A percentile compares a stretch with the other conserved stretches of the same genome.
phyloP scores from a whole-genome alignment of 192 early-diverging fungal species.

The Gamsiella multidivaricata region DNA sequence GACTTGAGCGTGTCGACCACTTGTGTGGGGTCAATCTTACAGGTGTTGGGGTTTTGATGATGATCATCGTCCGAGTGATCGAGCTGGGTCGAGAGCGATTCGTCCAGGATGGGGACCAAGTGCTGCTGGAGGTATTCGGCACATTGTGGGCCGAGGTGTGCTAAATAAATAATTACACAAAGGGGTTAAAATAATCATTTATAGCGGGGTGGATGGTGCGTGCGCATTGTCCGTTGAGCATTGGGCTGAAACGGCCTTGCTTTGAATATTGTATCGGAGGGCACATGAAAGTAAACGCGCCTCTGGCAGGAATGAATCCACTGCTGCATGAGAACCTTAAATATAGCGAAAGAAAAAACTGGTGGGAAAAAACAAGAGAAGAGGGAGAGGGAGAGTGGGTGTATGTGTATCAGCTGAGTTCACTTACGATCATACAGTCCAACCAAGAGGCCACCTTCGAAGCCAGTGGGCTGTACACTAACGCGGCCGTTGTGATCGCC shows the following conservation, averaged over 20 bases:
- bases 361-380: not conserved
- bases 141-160: constrained; percentile 49
- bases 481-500: constrained; percentile 43
- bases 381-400: not conserved
- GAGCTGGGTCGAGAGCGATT: constrained; percentile 45
- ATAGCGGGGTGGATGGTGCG: not conserved
- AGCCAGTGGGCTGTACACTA: constrained; percentile 44
- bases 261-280: not conserved
- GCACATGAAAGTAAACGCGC: too few relatives aligned
- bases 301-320: too few relatives aligned
- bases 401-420: too few relatives aligned
- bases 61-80: constrained; percentile 42
- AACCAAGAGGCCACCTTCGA: constrained; percentile 47
- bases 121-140: constrained; percentile 50
- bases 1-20: constrained; percentile 51
- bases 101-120: constrained; percentile 42
- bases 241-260: not conserved
- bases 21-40: constrained; percentile 46
- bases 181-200: not conserved
- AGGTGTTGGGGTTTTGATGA: constrained; percentile 17
- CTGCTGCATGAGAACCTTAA: too few relatives aligned
- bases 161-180: constrained; percentile 18
- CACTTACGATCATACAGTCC: constrained; percentile 53
- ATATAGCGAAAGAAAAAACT: not conserved
- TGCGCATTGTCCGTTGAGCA: not conserved